Percentiles rank a stretch among this genome's conserved stretches.
Evolutionary conservation across 148 eudicot species (phyloP).

Genomic region (Rhododendron ovatum): DNA sequence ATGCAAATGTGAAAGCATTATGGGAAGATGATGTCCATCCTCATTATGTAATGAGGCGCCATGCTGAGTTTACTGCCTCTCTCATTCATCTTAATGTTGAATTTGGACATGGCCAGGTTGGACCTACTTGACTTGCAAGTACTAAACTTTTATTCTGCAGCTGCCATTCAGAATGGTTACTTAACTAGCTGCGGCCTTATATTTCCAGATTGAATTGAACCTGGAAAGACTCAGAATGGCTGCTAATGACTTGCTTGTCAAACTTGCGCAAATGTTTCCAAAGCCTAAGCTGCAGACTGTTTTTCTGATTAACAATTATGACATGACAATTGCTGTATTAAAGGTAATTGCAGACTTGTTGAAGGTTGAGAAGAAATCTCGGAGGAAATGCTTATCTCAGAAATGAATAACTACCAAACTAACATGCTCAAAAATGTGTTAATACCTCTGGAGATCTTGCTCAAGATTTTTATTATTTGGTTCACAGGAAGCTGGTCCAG

Average conservation of each 20-base stretch:
- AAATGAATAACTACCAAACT: background rate
- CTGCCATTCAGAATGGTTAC: background rate
- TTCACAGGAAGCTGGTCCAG: slow-evolving; percentile 92
- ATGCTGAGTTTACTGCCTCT: slow-evolving; percentile 95
- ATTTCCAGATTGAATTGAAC: slow-evolving; percentile 84
- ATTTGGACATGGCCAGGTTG: slow-evolving; percentile 96
- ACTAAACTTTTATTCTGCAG: background rate
- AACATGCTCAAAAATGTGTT: no score
- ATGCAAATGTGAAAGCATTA: slow-evolving; percentile 71
- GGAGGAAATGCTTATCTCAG: no score
- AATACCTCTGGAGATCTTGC: no score
- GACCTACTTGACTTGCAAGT: background rate
- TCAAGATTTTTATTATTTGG: background rate
- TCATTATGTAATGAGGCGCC: slow-evolving; percentile 92
- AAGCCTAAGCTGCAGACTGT: slow-evolving; percentile 79
- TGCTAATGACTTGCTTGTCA: slow-evolving; percentile 77
- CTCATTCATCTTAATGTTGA: slow-evolving; percentile 88
- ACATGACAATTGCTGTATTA: slow-evolving; percentile 85
- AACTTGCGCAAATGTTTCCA: slow-evolving; percentile 70
- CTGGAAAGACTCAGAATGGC: slow-evolving; percentile 93
- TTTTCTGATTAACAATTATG: slow-evolving; percentile 93
- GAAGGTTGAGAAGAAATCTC: no score
- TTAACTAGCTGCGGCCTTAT: background rate
- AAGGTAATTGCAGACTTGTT: slow-evolving; percentile 36
- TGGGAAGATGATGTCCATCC: slow-evolving; percentile 99